Evolutionary conservation across 2,329 filamentous ascomycete species (phyloP).

Genomic region (Apiospora hydei): DNA sequence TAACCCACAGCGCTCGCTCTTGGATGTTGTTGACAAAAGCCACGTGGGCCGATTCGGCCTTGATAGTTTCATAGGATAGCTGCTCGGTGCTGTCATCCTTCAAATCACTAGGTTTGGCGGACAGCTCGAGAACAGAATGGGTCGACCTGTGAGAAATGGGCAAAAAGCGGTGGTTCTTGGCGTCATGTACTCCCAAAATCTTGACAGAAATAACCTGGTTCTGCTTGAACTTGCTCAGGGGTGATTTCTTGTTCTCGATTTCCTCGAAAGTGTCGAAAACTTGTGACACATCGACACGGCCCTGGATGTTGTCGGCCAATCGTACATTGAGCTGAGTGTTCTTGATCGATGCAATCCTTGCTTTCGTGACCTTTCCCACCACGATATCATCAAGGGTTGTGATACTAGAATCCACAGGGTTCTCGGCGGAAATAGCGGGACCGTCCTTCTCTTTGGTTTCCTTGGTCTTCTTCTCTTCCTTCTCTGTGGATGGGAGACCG

Average conservation of each 20-base stretch:
- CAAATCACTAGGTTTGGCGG: slow-evolving; percentile 75
- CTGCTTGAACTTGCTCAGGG: slow-evolving; percentile 75
- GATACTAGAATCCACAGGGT: slow-evolving; percentile 68
- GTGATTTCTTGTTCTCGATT: slow-evolving; percentile 81
- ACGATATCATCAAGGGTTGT: slow-evolving; percentile 74
- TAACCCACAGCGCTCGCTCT: slow-evolving; percentile 86
- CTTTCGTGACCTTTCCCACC: slow-evolving; percentile 77
- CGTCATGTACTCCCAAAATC: slow-evolving; percentile 87
- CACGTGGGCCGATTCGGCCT: slow-evolving; percentile 74
- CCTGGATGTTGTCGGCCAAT: slow-evolving; percentile 85
- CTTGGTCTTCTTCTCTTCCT: slow-evolving; percentile 51
- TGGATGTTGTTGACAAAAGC: slow-evolving; percentile 92
- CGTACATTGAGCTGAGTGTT: slow-evolving; percentile 92
- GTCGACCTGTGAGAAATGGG: slow-evolving; percentile 86
- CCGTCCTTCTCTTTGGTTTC: slow-evolving; percentile 44
- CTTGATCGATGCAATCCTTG: slow-evolving; percentile 83
- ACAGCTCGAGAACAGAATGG: slow-evolving; percentile 87
- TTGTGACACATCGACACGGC: slow-evolving; percentile 92
- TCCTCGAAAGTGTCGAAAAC: slow-evolving; percentile 88
- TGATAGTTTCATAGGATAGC: slow-evolving; percentile 75
- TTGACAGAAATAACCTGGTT: slow-evolving; percentile 77
- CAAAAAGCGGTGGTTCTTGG: slow-evolving; percentile 87
- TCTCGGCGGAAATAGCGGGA: slow-evolving; percentile 48
- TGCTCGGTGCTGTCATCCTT: slow-evolving; percentile 54
- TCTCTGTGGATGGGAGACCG: slow-evolving; percentile 54